Evolutionary conservation across 768 basidiomycete genomes (phyloP).

Genomic region (Termitomyces sp.): DNA sequence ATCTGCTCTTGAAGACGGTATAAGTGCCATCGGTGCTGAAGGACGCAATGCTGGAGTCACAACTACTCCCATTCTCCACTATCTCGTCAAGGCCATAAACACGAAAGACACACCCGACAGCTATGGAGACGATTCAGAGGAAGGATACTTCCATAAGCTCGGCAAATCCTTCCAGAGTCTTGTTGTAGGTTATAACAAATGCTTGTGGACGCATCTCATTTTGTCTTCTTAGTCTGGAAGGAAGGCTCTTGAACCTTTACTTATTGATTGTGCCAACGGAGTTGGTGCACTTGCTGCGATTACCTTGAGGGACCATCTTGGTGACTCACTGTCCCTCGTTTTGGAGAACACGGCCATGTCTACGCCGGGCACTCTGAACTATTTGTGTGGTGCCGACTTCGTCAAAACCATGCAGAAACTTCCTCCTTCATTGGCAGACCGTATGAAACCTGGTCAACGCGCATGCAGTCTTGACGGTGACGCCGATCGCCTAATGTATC

Average conservation of each 20-base stretch:
- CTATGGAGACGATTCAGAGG: conserved; percentile 76
- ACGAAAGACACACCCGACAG: conserved; percentile 72
- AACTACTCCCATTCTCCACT: conserved; percentile 94
- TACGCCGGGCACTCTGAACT: conserved; percentile 73
- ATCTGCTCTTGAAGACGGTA: conserved; percentile 74
- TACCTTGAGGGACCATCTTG: conserved; percentile 56
- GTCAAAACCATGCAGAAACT: conserved; percentile 91
- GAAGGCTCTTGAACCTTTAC: conserved; percentile 47
- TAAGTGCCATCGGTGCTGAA: conserved; percentile 67
- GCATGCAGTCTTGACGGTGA: conserved; percentile 96
- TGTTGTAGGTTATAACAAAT: conserved; percentile 51
- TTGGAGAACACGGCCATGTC: conserved; percentile 65
- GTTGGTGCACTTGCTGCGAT: conserved; percentile 78
- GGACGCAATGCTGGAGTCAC: conserved; percentile 75
- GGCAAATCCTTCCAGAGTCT: conserved; percentile 80
- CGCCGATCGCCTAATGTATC: conserved; percentile 95
- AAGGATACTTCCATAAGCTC: conserved; percentile 83
- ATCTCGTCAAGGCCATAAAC: conserved; percentile 87
- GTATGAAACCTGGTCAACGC: conserved; percentile 66
- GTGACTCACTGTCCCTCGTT: conserved; percentile 52
- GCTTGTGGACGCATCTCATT: conserved; percentile 4
- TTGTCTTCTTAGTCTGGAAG: conserved; percentile 47
- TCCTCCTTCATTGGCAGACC: conserved; percentile 67
- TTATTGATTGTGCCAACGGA: conserved; percentile 99
- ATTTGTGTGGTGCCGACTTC: conserved; percentile 89